Percentiles rank a stretch among this genome's conserved stretches.
phyloP scores from a whole-genome alignment of 192 early-diverging fungal species.

The Helicostylum pulchrum region DNA sequence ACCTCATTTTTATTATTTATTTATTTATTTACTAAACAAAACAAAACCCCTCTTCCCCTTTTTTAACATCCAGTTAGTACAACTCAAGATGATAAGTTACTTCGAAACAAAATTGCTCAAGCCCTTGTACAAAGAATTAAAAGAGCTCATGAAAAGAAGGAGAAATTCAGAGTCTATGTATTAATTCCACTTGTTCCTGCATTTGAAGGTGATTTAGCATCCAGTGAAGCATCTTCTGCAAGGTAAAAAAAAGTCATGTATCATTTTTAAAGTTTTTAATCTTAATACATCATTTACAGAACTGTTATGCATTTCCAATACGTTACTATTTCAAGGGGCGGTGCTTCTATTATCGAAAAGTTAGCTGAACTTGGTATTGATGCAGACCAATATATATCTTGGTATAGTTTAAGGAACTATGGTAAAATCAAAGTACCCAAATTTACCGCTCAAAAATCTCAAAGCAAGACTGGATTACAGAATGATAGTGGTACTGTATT shows the following conservation, averaged over 20 bases:
- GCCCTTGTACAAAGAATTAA: conserved; percentile 72
- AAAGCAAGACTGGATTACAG: not conserved
- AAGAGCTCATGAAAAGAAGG: conserved; percentile 57
- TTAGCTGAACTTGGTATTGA: conserved; percentile 56
- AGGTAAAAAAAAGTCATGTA: conserved; percentile 13
- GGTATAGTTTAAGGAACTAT: conserved; percentile 72
- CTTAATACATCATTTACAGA: not conserved
- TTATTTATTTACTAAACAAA: not conserved
- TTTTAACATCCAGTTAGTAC: conserved; percentile 12
- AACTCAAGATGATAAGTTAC: conserved; percentile 20
- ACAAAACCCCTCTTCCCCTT: not conserved
- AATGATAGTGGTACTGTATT: not conserved
- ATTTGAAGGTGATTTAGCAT: conserved; percentile 77
- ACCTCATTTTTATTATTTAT: not conserved
- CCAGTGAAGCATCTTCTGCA: conserved; percentile 66
- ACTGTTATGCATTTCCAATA: conserved; percentile 82
- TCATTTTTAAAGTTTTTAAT: too few relatives aligned
- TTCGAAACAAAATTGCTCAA: conserved; percentile 35
- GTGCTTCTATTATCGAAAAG: conserved; percentile 61
- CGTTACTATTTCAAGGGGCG: conserved; percentile 71
- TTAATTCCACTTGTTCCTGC: conserved; percentile 82
- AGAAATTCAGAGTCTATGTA: conserved; percentile 74
- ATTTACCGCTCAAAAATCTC: not conserved
- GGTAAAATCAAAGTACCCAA: conserved; percentile 39
- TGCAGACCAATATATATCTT: conserved; percentile 64